A percentile compares a stretch with the other conserved stretches of the same genome.
Conservation (phyloP, 257 asterid species). For the Petrea volubilis region DNA sequence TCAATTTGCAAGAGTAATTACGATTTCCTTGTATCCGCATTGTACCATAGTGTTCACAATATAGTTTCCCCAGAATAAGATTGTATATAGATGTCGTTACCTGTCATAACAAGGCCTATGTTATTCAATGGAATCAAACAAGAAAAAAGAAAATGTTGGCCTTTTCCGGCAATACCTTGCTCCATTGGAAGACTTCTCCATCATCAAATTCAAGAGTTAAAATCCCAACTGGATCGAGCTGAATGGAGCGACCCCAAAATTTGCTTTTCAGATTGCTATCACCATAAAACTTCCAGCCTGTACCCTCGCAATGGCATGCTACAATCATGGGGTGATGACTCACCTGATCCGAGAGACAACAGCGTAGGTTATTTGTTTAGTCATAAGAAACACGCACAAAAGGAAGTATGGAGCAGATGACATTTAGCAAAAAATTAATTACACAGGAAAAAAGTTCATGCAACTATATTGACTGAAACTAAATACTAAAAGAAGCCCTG, state of each 20-base stretch:
- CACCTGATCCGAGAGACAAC: slow-evolving; percentile 56
- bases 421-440: too few species aligned
- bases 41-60: slow-evolving; percentile 93
- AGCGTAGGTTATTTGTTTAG: neutral
- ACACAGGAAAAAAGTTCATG: too few species aligned
- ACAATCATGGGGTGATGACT: slow-evolving; percentile 99
- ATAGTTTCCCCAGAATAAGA: slow-evolving; percentile 92
- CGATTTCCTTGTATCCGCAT: slow-evolving; percentile 89
- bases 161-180: slow-evolving; percentile 55
- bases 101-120: slow-evolving; percentile 39
- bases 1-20: slow-evolving; percentile 77
- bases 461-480: too few species aligned
- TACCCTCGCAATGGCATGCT: slow-evolving; percentile 97
- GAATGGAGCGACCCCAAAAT: slow-evolving; percentile 99
- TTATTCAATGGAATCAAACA: slow-evolving; percentile 10
- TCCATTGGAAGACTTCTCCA: slow-evolving; percentile 93
- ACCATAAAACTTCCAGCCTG: slow-evolving; percentile 91
- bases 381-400: slow-evolving; percentile 9
- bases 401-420: neutral
- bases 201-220: slow-evolving; percentile 94
- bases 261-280: slow-evolving; percentile 96
- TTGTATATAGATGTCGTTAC: slow-evolving; percentile 96
- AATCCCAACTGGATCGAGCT: slow-evolving; percentile 90
- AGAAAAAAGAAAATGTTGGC: neutral
- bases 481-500: neutral